A percentile compares a stretch with the other conserved stretches of the same genome.
These are phyloP conservation scores for Aureobasidium sp. DNA, from an alignment of 2,329 filamentous ascomycete genomes.

Conservation along the genomic window DNA sequence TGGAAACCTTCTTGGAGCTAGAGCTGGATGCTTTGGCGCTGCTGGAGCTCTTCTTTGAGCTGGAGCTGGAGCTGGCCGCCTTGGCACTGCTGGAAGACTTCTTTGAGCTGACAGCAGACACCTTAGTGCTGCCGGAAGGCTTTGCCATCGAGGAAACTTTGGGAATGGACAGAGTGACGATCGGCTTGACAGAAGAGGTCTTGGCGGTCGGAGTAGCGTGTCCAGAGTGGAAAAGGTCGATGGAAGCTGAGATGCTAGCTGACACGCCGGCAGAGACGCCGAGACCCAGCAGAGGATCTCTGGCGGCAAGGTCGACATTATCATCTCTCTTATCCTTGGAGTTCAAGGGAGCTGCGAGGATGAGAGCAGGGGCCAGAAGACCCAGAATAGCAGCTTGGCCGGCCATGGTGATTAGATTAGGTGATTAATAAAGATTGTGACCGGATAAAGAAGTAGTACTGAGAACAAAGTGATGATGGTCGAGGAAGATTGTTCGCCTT, in stretches of 20 bases:
- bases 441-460: neutral
- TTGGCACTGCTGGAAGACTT: neutral
- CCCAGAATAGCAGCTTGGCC: conserved; percentile 8
- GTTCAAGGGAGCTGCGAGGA: conserved; percentile 9
- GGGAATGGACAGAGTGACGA: neutral
- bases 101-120: neutral
- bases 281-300: neutral
- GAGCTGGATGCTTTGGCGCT: neutral
- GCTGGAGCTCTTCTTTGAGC: neutral
- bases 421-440: neutral
- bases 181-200: neutral
- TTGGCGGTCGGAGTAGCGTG: neutral
- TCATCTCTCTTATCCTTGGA: neutral
- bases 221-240: neutral
- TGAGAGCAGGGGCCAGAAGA: conserved; percentile 7
- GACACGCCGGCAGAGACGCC: neutral
- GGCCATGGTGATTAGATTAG: neutral
- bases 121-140: neutral
- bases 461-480: neutral
- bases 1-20: neutral
- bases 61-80: neutral
- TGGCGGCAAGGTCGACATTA: neutral
- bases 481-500: neutral
- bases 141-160: neutral
- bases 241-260: neutral